Percentiles rank a stretch among this genome's conserved stretches.
Conservation (phyloP, 352 stramenopile genomes). For the Phytophthora vignae region DNA sequence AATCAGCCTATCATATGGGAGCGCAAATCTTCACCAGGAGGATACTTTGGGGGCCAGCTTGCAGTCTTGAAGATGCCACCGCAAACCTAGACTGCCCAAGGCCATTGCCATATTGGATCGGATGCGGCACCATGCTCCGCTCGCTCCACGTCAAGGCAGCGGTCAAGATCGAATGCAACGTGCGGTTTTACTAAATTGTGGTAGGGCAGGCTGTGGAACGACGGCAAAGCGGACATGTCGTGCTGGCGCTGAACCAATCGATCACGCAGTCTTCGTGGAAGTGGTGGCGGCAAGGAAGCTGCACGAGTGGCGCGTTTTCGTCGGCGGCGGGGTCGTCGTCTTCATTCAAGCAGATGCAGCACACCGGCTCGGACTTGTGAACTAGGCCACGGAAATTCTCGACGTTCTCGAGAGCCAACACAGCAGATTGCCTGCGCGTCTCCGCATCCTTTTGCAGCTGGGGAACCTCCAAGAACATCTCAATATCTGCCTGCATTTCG, state of each 20-base stretch:
- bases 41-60: background rate
- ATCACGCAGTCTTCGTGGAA: conserved; percentile 79
- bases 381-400: conserved; percentile 3
- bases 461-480: conserved; percentile 55
- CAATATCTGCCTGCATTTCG: conserved; percentile 41
- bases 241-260: conserved; percentile 71
- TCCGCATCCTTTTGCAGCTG: conserved; percentile 54
- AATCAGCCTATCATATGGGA: background rate
- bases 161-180: background rate
- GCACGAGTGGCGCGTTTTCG: conserved; percentile 33
- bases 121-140: no score
- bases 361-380: conserved; percentile 26
- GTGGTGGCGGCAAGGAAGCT: conserved; percentile 57
- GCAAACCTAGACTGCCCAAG: no score
- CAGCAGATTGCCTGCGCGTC: conserved; percentile 40
- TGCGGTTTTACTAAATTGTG: no score
- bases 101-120: background rate
- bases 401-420: conserved; percentile 53
- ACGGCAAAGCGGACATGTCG: conserved; percentile 67
- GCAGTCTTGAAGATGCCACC: background rate
- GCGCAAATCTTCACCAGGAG: conserved; percentile 13
- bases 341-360: conserved; percentile 61
- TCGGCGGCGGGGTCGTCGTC: conserved; percentile 23
- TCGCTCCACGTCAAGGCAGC: background rate
- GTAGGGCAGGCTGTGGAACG: conserved; percentile 25